Conservation (phyloP, 2,329 filamentous ascomycete genomes). For the Zasmidium citrigriseum region DNA sequence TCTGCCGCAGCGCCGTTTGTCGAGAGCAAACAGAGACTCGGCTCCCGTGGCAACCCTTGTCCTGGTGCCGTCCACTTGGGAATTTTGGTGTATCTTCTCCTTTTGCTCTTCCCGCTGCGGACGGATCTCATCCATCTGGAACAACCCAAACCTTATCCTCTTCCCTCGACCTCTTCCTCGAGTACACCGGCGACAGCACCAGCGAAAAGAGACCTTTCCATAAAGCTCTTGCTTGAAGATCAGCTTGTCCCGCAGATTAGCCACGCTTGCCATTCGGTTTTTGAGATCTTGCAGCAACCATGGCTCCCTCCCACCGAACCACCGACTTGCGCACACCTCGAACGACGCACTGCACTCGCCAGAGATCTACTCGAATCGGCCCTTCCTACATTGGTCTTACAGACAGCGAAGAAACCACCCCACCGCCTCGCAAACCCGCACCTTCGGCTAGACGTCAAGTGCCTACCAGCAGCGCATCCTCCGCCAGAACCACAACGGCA, state of each 20-base stretch:
- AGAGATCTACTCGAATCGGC: neutral
- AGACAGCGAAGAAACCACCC: neutral
- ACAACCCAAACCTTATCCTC: neutral
- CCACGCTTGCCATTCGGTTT: neutral
- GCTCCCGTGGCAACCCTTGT: neutral
- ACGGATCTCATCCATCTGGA: neutral
- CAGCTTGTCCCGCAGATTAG: neutral
- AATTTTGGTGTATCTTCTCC: too few relatives aligned
- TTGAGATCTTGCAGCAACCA: neutral
- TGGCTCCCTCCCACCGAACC: neutral
- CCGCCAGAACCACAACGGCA: too few relatives aligned
- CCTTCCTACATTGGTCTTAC: neutral
- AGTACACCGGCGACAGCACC: neutral
- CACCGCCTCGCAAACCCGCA: constrained; percentile 1
- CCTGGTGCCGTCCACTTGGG: too few relatives aligned
- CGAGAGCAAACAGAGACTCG: neutral
- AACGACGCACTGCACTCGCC: neutral
- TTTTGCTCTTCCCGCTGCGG: neutral
- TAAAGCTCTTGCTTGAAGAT: neutral
- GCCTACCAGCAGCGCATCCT: too few relatives aligned
- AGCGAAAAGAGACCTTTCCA: neutral
- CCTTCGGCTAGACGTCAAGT: too few relatives aligned
- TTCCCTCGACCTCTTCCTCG: neutral
- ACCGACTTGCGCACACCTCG: neutral
- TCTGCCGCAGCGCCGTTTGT: neutral